Evolutionary conservation across 2,329 filamentous ascomycete species (phyloP).

Genomic region (Microdochium bolleyi): DNA sequence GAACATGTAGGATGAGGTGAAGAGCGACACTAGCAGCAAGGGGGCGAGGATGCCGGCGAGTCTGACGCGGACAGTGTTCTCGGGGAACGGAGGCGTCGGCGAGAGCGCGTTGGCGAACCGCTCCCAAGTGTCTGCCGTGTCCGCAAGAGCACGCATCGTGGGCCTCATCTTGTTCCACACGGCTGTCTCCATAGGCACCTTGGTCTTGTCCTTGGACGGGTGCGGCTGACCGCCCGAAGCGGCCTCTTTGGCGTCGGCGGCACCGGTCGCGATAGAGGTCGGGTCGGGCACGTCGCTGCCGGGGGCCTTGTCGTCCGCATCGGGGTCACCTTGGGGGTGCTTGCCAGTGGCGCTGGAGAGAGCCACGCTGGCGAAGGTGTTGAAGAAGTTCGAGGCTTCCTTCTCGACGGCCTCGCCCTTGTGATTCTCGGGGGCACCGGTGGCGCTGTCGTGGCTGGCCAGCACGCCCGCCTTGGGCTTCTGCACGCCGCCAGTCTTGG

Average conservation of each 20-base stretch:
- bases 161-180: constrained; percentile 73
- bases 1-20: constrained; percentile 50
- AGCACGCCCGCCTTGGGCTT: constrained; percentile 70
- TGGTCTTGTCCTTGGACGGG: constrained; percentile 63
- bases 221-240: constrained; percentile 38
- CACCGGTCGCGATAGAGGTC: constrained; percentile 25
- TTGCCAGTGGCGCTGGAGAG: constrained; percentile 71
- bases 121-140: constrained; percentile 42
- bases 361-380: constrained; percentile 63
- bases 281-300: constrained; percentile 21
- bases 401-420: constrained; percentile 78
- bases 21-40: constrained; percentile 40
- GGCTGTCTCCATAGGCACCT: constrained; percentile 66
- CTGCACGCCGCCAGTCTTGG: constrained; percentile 64
- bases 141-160: constrained; percentile 52
- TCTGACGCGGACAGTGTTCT: constrained; percentile 40
- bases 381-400: constrained; percentile 75
- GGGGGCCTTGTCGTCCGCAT: constrained; percentile 17
- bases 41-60: constrained; percentile 46
- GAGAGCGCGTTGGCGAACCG: constrained; percentile 47
- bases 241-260: constrained; percentile 31
- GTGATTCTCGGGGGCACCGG: constrained; percentile 75
- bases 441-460: constrained; percentile 68
- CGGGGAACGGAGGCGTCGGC: constrained; percentile 56
- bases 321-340: constrained; percentile 58